A percentile compares a stretch with the other conserved stretches of the same genome.
Evolutionary conservation across 805 yeast species (phyloP).

Genomic region (Candida sphagnicola): DNA sequence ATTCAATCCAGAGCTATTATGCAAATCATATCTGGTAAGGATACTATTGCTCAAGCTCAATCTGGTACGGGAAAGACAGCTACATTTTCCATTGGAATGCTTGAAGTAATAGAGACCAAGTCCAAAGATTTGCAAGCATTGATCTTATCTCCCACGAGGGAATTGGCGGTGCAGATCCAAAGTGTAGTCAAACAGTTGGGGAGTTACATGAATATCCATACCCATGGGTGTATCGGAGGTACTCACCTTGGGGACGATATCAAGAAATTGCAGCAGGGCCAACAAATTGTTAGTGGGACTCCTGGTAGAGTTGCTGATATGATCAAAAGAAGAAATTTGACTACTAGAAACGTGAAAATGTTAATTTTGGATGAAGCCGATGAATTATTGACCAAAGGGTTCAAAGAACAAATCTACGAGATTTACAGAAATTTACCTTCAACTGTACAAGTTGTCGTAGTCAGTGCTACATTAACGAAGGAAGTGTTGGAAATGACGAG

Average conservation of each 20-base stretch:
- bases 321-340: slow-evolving; percentile 76
- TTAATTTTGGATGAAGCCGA: slow-evolving; percentile 95
- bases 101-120: slow-evolving; percentile 77
- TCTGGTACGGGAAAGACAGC: slow-evolving; percentile 99
- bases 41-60: slow-evolving; percentile 97
- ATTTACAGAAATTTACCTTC: slow-evolving; percentile 82
- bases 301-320: slow-evolving; percentile 95
- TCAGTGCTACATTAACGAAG: slow-evolving; percentile 90
- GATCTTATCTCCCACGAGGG: slow-evolving; percentile 93
- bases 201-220: slow-evolving; percentile 77
- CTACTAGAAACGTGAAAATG: slow-evolving; percentile 78
- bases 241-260: slow-evolving; percentile 78
- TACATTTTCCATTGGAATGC: slow-evolving; percentile 90
- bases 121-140: slow-evolving; percentile 81
- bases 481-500: slow-evolving; percentile 90
- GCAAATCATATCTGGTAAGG: slow-evolving; percentile 92
- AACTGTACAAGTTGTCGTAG: slow-evolving; percentile 85
- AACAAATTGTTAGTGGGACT: slow-evolving; percentile 92
- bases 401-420: slow-evolving; percentile 92
- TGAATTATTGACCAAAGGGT: slow-evolving; percentile 88
- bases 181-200: slow-evolving; percentile 85
- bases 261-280: slow-evolving; percentile 70
- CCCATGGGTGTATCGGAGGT: slow-evolving; percentile 95
- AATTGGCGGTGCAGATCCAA: slow-evolving; percentile 89
- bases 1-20: slow-evolving; percentile 96